phyloP scores from a whole-genome alignment of 176 grass and related monocot species.

The Poa pratensis region DNA sequence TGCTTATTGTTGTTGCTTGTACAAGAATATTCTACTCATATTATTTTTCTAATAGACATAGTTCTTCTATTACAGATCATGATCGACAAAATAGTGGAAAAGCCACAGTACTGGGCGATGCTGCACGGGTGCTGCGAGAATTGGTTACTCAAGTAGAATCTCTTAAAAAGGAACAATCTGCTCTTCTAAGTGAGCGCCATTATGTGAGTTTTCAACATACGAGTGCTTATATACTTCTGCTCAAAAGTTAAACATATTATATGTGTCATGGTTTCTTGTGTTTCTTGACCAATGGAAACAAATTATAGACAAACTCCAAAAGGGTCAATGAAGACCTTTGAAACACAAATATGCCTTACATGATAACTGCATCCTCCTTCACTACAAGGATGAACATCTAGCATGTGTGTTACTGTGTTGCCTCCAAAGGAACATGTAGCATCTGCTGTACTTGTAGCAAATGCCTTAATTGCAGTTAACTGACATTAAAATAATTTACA shows the following conservation, averaged over 20 bases:
- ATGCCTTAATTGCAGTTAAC: conserved; percentile 32
- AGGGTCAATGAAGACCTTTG: conserved; percentile 2
- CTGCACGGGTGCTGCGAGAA: conserved; percentile 62
- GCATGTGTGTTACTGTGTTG: not conserved
- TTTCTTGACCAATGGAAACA: not conserved
- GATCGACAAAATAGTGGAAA: conserved; percentile 73
- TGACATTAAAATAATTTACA: not conserved
- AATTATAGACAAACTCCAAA: conserved; percentile 2
- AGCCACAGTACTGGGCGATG: conserved; percentile 69
- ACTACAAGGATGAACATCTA: conserved; percentile 24
- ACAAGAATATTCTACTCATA: conserved; percentile 3
- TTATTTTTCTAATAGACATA: conserved; percentile 37
- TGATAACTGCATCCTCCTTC: not conserved
- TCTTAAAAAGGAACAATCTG: conserved; percentile 68
- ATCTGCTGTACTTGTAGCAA: not conserved
- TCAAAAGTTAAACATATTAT: not conserved
- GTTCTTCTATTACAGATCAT: conserved; percentile 59
- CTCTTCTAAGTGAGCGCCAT: conserved; percentile 59
- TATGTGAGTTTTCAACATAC: conserved; percentile 65
- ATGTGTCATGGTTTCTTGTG: not conserved
- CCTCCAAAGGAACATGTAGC: not conserved
- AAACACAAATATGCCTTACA: not conserved
- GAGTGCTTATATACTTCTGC: conserved; percentile 10
- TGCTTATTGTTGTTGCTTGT: conserved; percentile 28
- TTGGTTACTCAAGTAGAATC: conserved; percentile 65